Evolutionary conservation across 768 basidiomycete genomes (phyloP), one percentile per base, ranked within the genome.

Genomic region (Tubosaeta sp.): DNA sequence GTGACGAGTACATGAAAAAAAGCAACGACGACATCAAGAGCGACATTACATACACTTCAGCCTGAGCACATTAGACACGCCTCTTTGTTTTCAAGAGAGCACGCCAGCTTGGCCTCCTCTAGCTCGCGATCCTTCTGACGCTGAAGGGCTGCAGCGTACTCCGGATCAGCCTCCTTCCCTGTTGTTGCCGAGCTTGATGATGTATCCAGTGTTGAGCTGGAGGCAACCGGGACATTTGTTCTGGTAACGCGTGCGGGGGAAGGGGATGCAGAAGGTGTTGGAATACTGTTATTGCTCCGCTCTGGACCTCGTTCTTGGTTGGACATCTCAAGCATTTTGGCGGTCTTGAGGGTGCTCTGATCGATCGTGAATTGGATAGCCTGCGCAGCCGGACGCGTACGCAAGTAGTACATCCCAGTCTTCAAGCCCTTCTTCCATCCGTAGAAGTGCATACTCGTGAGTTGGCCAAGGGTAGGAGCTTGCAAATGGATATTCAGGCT

Each of bases 351-450:
- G 48, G 89, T 72, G 34, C 74, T 80, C 68, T 89, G 86, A 68
- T 95, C 94, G 53, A 98, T 83, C 10, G 97, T 99, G 76, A 99
- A 97, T 74, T 99, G 93, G 68, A 95, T 95, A 46, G 97, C 97
- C 64, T 92, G 87, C 12, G 92, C 91, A 9, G 95, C 94, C 5
- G 97, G 91, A 48, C 91, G 82, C 33, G 97, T 97, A 50, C 97
- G 84, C 46, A 99, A 80, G 72, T 99, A 98, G 74, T 93, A 94
- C 91, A 95, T 95, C 60, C 95, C 97, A 1, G 97, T 99, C 55
- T 99, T 99, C 65, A 99, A 74, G 32, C 97, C 97, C 74, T 92
- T 92, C 81, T 95, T 95, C 97, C 97, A 98, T n/a, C 94, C 97
- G 67, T 97, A 97, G 77, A 95, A 95, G 71, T 95, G 93, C 92